A percentile compares a stretch with the other conserved stretches of the same genome.
phyloP scores from a whole-genome alignment of 352 stramenopile species.

The Globisporangium lucens region DNA sequence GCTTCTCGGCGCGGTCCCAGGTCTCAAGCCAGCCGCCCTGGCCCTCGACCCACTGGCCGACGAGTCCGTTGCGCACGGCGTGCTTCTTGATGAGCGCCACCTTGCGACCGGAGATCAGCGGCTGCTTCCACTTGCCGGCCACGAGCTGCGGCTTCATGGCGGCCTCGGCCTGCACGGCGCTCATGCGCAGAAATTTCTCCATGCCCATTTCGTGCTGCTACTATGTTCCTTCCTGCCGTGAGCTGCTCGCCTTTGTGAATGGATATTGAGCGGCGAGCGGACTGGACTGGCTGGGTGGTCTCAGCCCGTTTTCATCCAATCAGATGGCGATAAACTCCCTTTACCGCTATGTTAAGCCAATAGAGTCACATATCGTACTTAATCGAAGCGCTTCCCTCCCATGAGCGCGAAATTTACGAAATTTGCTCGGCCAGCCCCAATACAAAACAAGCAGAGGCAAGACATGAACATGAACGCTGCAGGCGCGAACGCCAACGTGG shows the following conservation, averaged over 20 bases:
- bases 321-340: slow-evolving; percentile 1
- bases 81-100: slow-evolving; percentile 84
- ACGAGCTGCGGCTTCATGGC: slow-evolving; percentile 79
- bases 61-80: slow-evolving; percentile 59
- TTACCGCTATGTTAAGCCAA: slow-evolving; percentile 20
- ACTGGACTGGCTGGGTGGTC: slow-evolving; percentile 19
- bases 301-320: slow-evolving; percentile 28
- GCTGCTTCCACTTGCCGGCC: slow-evolving; percentile 85
- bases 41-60: slow-evolving; percentile 74
- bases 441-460: background rate
- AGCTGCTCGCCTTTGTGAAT: slow-evolving; percentile 6
- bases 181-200: slow-evolving; percentile 74
- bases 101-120: slow-evolving; percentile 76
- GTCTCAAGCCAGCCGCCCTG: slow-evolving; percentile 79
- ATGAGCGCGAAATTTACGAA: background rate
- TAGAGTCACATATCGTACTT: slow-evolving; percentile 24
- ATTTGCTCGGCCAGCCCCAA: background rate
- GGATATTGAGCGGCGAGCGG: slow-evolving; percentile 7
- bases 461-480: slow-evolving; percentile 9
- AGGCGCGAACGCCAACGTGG: slow-evolving; percentile 16
- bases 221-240: slow-evolving; percentile 13
- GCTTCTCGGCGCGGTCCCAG: slow-evolving; percentile 78
- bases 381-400: slow-evolving; percentile 3
- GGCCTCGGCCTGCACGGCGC: slow-evolving; percentile 62
- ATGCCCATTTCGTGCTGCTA: slow-evolving; percentile 26